Percentiles rank a stretch among this genome's conserved stretches.
Evolutionary conservation across 1,139 yeast species (phyloP).

Genomic region (Spathaspora jeffriesii): DNA sequence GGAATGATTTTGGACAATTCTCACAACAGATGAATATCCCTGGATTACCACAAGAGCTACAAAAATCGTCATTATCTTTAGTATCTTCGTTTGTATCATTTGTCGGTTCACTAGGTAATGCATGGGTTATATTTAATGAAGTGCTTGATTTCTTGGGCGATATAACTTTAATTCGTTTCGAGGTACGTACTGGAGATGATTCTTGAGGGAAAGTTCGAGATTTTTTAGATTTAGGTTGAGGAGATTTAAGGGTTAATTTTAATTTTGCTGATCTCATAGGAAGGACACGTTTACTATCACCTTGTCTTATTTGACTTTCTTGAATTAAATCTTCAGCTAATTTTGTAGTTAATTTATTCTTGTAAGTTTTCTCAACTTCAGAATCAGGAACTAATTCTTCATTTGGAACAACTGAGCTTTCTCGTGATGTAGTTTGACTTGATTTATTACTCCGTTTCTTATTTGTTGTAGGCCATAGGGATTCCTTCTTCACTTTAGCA

Average conservation of each 20-base stretch:
- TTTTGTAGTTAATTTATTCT: constrained; percentile 30
- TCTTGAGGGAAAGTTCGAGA: no score
- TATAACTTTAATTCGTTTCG: constrained; percentile 40
- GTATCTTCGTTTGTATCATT: constrained; percentile 23
- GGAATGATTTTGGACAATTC: constrained; percentile 89
- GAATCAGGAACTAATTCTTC: constrained; percentile 3
- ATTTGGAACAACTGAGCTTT: constrained; percentile 7
- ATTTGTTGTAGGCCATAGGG: constrained; percentile 40
- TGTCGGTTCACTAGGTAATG: constrained; percentile 9
- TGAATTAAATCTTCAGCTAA: constrained; percentile 11
- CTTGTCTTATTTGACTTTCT: constrained; percentile 33
- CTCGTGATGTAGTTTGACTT: constrained; percentile 8
- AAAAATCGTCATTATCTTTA: constrained; percentile 79
- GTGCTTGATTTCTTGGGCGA: constrained; percentile 40
- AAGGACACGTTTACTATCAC: constrained; percentile 5
- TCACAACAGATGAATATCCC: constrained; percentile 95
- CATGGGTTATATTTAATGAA: constrained; percentile 27
- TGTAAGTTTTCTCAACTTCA: constrained; percentile 19
- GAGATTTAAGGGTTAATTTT: constrained; percentile 14
- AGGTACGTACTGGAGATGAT: constrained; percentile 11
- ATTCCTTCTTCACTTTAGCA: constrained; percentile 51
- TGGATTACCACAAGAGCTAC: constrained; percentile 84
- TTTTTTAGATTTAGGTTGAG: constrained; percentile 6
- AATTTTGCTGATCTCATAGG: constrained; percentile 12
- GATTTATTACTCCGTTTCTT: constrained; percentile 13